Percentiles rank a stretch among this genome's conserved stretches.
Conservation (phyloP, 306 rosid species). For the Coriaria nepalensis region DNA sequence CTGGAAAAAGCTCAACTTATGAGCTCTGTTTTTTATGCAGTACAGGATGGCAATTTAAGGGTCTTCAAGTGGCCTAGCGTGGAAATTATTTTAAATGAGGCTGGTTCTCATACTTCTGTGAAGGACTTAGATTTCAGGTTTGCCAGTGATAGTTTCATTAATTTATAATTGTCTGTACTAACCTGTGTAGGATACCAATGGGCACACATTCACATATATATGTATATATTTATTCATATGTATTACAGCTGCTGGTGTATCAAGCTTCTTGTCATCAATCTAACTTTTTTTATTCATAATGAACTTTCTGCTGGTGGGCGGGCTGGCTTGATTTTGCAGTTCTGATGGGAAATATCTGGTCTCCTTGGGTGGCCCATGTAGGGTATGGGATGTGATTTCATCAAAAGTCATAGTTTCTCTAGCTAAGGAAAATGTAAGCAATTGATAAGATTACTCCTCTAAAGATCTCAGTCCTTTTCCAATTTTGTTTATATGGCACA, state of each 20-base stretch:
- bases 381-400: constrained; percentile 76
- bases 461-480: not conserved
- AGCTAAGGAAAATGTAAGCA: constrained; percentile 54
- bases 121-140: constrained; percentile 89
- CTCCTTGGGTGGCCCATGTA: constrained; percentile 82
- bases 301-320: constrained; percentile 17
- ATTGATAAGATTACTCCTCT: constrained; percentile 13
- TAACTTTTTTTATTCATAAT: constrained; percentile 14
- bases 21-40: constrained; percentile 51
- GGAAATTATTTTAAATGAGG: constrained; percentile 50
- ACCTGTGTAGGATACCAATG: not conserved
- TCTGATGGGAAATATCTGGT: constrained; percentile 66
- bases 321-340: constrained; percentile 36
- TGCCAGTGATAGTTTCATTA: constrained; percentile 1
- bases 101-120: constrained; percentile 47
- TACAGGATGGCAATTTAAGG: constrained; percentile 83
- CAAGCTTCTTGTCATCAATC: not conserved
- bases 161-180: too few species aligned
- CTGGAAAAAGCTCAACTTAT: constrained; percentile 19
- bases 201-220: not conserved
- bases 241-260: not conserved
- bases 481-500: too few species aligned
- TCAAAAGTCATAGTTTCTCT: constrained; percentile 41
- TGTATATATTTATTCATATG: not conserved
- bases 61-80: constrained; percentile 89